Evolutionary conservation across 2,329 filamentous ascomycete species (phyloP).

Genomic region (Westerdykella sp.): DNA sequence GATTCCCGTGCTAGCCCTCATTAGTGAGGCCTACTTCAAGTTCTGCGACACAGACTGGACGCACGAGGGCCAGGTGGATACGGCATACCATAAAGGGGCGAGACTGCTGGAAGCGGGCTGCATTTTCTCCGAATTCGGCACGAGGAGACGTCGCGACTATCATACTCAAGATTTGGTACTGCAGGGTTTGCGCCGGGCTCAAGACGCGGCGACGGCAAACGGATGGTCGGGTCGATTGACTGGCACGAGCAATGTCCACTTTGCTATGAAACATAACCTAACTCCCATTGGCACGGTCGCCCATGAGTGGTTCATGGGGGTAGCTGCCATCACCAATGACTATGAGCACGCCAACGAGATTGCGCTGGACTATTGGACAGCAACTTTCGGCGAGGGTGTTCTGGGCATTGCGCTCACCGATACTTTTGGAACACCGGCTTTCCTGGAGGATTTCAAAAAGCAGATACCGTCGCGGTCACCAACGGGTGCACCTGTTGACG

Average conservation of each 20-base stretch:
- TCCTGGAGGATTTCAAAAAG: slow-evolving; percentile 75
- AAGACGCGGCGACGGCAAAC: slow-evolving; percentile 59
- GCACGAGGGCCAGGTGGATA: slow-evolving; percentile 78
- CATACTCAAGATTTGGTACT: slow-evolving; percentile 92
- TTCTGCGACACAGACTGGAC: slow-evolving; percentile 93
- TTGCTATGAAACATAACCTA: slow-evolving; percentile 88
- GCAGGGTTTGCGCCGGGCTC: slow-evolving; percentile 73
- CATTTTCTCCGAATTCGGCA: slow-evolving; percentile 89
- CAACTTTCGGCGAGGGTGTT: slow-evolving; percentile 78
- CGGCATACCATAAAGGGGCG: slow-evolving; percentile 74
- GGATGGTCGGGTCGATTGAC: slow-evolving; percentile 67
- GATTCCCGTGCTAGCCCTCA: slow-evolving; percentile 84
- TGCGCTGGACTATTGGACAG: slow-evolving; percentile 81
- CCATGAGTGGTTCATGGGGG: slow-evolving; percentile 99
- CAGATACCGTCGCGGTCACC: slow-evolving; percentile 49
- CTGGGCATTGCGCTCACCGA: slow-evolving; percentile 88
- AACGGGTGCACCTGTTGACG: slow-evolving; percentile 40
- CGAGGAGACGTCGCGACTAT: slow-evolving; percentile 81
- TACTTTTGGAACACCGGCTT: slow-evolving; percentile 88
- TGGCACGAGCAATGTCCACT: slow-evolving; percentile 93
- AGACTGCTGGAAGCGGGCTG: slow-evolving; percentile 75
- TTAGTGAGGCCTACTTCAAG: slow-evolving; percentile 95
- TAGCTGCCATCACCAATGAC: slow-evolving; percentile 81
- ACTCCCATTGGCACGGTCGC: slow-evolving; percentile 83
- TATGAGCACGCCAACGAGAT: slow-evolving; percentile 80